Evolutionary conservation across 768 basidiomycete species (phyloP).

Genomic region (Hygrophorus pudorinus): DNA sequence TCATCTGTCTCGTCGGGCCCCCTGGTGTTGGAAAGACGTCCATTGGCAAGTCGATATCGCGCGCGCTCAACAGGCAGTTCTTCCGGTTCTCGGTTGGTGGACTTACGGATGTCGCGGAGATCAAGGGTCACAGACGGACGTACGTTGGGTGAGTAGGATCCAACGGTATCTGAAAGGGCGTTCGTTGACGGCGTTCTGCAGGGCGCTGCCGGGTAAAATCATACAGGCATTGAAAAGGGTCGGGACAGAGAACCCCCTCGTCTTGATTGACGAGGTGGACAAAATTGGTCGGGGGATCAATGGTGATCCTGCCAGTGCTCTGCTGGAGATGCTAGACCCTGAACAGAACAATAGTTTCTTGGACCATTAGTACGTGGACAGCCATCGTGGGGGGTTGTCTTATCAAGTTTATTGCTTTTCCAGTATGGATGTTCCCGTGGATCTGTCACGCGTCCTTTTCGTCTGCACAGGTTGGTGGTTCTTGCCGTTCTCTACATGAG

Average conservation of each 20-base stretch:
- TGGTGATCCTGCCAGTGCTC: slow-evolving; percentile 85
- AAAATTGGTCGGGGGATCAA: slow-evolving; percentile 90
- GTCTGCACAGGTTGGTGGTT: slow-evolving; percentile 60
- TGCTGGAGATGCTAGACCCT: slow-evolving; percentile 89
- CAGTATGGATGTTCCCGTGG: slow-evolving; percentile 95
- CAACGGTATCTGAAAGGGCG: slow-evolving; percentile 1
- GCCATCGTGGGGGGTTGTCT: background rate
- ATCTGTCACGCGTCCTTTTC: slow-evolving; percentile 91
- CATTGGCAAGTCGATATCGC: slow-evolving; percentile 91
- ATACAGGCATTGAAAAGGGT: slow-evolving; percentile 91
- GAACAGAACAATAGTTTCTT: slow-evolving; percentile 93
- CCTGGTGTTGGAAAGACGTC: slow-evolving; percentile 97
- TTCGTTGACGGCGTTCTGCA: slow-evolving; percentile 16
- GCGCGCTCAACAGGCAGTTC: slow-evolving; percentile 85
- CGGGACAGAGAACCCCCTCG: slow-evolving; percentile 88
- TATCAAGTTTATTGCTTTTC: background rate
- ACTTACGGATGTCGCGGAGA: slow-evolving; percentile 95
- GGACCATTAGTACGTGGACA: slow-evolving; percentile 78
- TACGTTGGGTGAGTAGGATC: slow-evolving; percentile 67
- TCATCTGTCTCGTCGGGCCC: slow-evolving; percentile 92
- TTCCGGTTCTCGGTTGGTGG: slow-evolving; percentile 97
- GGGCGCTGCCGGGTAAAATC: slow-evolving; percentile 89
- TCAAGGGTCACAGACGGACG: slow-evolving; percentile 96
- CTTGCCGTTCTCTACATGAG: background rate
- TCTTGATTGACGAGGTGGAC: slow-evolving; percentile 93